Evolutionary conservation across 371 early-diverging fungal genomes (phyloP).

Genomic region (Rhizomucor pusillus): DNA sequence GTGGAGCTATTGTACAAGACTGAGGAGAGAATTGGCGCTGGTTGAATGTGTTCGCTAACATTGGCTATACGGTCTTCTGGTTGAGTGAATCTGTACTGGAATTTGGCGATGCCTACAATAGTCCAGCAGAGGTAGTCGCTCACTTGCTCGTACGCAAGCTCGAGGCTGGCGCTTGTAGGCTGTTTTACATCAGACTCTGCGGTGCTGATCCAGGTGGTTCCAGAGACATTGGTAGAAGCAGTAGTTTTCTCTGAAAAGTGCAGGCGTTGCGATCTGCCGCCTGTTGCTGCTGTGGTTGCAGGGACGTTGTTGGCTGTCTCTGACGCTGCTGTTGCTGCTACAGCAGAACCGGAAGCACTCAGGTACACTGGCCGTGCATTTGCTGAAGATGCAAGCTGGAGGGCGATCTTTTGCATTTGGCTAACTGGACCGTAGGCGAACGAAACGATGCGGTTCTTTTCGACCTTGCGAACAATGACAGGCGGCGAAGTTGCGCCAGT

Average conservation of each 20-base stretch:
- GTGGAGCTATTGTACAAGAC: conserved; percentile 23
- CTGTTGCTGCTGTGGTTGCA: conserved; percentile 20
- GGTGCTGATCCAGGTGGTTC: conserved; percentile 28
- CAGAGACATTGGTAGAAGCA: background rate
- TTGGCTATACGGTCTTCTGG: conserved; percentile 21
- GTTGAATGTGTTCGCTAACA: conserved; percentile 21
- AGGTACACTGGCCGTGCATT: conserved; percentile 24
- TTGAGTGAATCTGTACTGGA: conserved; percentile 55
- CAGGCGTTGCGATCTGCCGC: conserved; percentile 1
- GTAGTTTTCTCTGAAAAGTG: too few species aligned
- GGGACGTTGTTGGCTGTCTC: conserved; percentile 17
- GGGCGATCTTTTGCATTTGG: conserved; percentile 86
- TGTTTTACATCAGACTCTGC: conserved; percentile 35
- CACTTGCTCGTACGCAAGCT: conserved; percentile 35
- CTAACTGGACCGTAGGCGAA: conserved; percentile 73
- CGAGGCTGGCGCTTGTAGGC: conserved; percentile 28
- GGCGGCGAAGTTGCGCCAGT: conserved; percentile 69
- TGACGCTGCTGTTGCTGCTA: conserved; percentile 8
- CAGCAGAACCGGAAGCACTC: conserved; percentile 27
- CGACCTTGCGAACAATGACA: conserved; percentile 77
- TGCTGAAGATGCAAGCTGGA: conserved; percentile 49
- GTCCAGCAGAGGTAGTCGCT: conserved; percentile 86
- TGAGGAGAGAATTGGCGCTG: conserved; percentile 31
- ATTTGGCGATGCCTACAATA: conserved; percentile 71
- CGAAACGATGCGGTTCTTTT: conserved; percentile 66